Evolutionary conservation across 768 basidiomycete species (phyloP).

Genomic region (Bullera alba): DNA sequence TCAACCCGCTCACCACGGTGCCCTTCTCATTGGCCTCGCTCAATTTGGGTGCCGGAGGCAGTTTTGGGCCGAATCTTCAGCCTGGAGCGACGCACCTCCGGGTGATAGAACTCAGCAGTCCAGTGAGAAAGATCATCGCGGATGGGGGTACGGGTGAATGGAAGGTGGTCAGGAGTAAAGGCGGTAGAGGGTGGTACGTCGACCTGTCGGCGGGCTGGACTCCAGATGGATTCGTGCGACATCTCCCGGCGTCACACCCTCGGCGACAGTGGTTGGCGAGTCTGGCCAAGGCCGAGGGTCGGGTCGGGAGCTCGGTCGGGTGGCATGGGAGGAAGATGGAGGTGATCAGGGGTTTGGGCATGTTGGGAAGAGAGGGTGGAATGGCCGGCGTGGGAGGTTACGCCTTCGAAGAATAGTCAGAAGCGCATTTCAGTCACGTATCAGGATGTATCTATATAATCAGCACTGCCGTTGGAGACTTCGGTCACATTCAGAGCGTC

Average conservation of each 20-base stretch:
- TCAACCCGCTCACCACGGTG: conserved; percentile 70
- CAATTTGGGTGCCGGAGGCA: conserved; percentile 28
- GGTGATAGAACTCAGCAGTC: conserved; percentile 74
- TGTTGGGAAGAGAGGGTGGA: conserved; percentile 87
- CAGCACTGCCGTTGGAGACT: no score
- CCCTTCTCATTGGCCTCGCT: conserved; percentile 63
- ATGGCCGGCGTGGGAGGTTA: conserved; percentile 90
- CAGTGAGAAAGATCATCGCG: conserved; percentile 57
- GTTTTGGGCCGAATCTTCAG: conserved; percentile 14
- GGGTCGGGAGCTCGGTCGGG: conserved; percentile 82
- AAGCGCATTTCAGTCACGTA: no score
- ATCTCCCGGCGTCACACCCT: conserved; percentile 53
- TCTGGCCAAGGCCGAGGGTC: conserved; percentile 72
- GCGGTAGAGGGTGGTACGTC: conserved; percentile 90
- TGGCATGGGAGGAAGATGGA: conserved; percentile 98
- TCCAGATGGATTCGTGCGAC: conserved; percentile 29
- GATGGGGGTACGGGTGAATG: conserved; percentile 66
- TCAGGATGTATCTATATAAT: no score
- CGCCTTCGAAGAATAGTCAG: conserved; percentile 73
- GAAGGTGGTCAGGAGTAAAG: conserved; percentile 85
- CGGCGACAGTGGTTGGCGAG: conserved; percentile 64
- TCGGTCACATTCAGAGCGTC: no score
- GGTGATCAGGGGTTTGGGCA: conserved; percentile 81
- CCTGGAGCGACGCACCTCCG: conserved; percentile 64
- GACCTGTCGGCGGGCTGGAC: conserved; percentile 81